Conservation (phyloP, 2,329 filamentous ascomycete species). For the Cadophora sp. region DNA sequence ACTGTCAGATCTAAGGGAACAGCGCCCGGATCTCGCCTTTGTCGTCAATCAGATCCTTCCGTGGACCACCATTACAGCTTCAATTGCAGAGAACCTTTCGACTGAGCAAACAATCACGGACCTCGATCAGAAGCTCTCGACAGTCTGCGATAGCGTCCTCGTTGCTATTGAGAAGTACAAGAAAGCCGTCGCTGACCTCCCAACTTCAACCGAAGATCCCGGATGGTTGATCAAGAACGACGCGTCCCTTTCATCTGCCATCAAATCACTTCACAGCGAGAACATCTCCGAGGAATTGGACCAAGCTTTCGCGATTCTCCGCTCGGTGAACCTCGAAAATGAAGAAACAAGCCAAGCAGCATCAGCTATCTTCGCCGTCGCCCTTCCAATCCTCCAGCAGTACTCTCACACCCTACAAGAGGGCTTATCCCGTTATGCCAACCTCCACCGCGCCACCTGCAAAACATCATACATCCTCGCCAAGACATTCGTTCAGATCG, state of each 20-base stretch:
- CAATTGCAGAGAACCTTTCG: constrained; percentile 21
- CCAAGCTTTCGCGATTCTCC: constrained; percentile 53
- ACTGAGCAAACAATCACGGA: constrained; percentile 39
- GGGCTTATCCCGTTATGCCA: constrained; percentile 62
- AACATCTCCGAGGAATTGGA: constrained; percentile 47
- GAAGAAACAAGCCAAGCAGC: constrained; percentile 51
- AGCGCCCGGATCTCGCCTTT: constrained; percentile 67
- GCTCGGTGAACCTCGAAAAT: constrained; percentile 52
- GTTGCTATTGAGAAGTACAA: constrained; percentile 79
- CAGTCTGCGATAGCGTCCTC: constrained; percentile 75
- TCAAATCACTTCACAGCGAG: constrained; percentile 40
- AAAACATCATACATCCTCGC: constrained; percentile 78
- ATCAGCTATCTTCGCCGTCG: constrained; percentile 63
- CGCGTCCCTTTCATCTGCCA: constrained; percentile 30
- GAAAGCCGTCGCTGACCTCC: constrained; percentile 59
- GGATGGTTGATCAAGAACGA: constrained; percentile 63
- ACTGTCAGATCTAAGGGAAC: constrained; percentile 51
- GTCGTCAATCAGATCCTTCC: constrained; percentile 68
- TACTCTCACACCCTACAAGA: constrained; percentile 69
- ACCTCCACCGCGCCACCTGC: constrained; percentile 73
- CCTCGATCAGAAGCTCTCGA: constrained; percentile 66
- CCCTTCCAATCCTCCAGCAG: constrained; percentile 76
- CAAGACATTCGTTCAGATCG: constrained; percentile 79
- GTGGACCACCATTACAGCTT: constrained; percentile 59
- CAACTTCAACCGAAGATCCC: constrained; percentile 64